These are phyloP conservation scores for Glycyrrhiza uralensis DNA, from an alignment of 306 rosid genomes.

Conservation along the genomic window DNA sequence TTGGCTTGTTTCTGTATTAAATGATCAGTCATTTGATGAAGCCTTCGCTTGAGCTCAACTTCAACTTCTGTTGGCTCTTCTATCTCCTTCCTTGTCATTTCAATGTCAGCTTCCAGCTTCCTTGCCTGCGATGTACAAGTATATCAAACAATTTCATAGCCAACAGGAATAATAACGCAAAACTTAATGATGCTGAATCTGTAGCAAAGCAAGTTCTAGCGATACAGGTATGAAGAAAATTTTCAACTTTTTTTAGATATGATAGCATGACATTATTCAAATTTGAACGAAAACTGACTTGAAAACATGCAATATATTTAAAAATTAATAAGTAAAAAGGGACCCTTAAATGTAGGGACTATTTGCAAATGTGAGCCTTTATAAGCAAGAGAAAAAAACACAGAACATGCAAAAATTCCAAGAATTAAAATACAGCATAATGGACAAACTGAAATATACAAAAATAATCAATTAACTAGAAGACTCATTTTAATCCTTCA, in stretches of 20 bases:
- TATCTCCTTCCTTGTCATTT: slow-evolving; percentile 73
- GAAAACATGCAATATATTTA: not conserved
- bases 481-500: not conserved
- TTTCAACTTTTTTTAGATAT: not conserved
- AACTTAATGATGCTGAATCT: not conserved
- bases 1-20: slow-evolving; percentile 93
- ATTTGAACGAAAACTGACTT: not conserved
- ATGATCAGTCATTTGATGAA: slow-evolving; percentile 93
- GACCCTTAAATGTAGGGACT: not conserved
- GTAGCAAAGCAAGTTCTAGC: not conserved
- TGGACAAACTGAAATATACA: slow-evolving; percentile 4
- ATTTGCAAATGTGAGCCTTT: not conserved
- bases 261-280: not conserved
- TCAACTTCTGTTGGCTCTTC: slow-evolving; percentile 94
- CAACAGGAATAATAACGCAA: not conserved
- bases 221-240: not conserved
- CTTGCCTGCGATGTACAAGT: slow-evolving; percentile 52
- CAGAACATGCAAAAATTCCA: not conserved
- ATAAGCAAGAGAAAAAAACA: slow-evolving; percentile 2
- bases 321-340: not conserved
- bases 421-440: not conserved
- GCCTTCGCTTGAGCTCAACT: slow-evolving; percentile 83
- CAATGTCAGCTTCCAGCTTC: slow-evolving; percentile 73
- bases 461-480: not conserved
- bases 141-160: slow-evolving; percentile 3